These are phyloP conservation scores for Psilocybe tampanensis DNA, from an alignment of 768 basidiomycete genomes.

Conservation along the genomic window DNA sequence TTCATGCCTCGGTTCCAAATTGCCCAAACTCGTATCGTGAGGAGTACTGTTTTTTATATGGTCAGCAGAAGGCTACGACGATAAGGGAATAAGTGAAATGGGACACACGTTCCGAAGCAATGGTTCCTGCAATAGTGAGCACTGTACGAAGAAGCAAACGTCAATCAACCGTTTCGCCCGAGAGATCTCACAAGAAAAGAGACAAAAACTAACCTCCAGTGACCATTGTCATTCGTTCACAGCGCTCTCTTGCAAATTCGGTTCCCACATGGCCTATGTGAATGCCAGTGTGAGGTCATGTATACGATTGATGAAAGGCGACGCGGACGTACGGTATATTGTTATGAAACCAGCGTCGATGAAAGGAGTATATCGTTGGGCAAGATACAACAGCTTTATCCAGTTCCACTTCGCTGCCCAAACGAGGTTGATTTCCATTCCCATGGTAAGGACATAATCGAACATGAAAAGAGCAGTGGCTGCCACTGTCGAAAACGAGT, in stretches of 20 bases:
- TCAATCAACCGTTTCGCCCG: not conserved
- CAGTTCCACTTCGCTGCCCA: not conserved
- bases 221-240: not conserved
- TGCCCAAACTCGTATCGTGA: constrained; percentile 6
- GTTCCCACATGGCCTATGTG: constrained; percentile 3
- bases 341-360: not conserved
- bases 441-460: constrained; percentile 2
- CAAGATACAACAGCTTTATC: not conserved
- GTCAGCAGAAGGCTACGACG: no score
- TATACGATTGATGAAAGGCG: not conserved
- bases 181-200: not conserved
- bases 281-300: not conserved
- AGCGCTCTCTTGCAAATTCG: not conserved
- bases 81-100: not conserved
- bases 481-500: no score
- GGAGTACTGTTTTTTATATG: not conserved
- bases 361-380: constrained; percentile 4
- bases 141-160: not conserved
- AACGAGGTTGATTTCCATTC: constrained; percentile 3
- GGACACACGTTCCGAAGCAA: constrained; percentile 5
- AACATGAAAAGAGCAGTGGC: constrained; percentile 2
- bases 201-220: not conserved
- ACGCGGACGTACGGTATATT: constrained; percentile 2
- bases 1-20: not conserved
- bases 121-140: not conserved